These are phyloP conservation scores for Candida arabinofermentans DNA, from an alignment of 805 yeast genomes.

Conservation along the genomic window DNA sequence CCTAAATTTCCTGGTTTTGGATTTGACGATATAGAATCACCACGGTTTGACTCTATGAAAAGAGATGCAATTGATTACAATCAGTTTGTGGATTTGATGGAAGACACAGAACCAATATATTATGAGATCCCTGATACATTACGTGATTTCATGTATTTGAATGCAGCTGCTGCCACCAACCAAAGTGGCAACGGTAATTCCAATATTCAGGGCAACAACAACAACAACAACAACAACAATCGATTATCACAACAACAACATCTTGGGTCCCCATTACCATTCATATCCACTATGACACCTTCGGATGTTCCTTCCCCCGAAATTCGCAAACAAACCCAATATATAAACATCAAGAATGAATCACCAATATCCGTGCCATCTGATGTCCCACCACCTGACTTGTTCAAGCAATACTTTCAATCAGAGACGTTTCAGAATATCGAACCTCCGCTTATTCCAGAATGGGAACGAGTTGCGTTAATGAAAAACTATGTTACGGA, in stretches of 20 bases:
- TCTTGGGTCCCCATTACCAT: background rate
- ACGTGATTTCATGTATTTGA: conserved; percentile 39
- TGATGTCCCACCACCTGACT: conserved; percentile 8
- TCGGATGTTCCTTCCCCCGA: background rate
- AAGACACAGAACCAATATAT: conserved; percentile 6
- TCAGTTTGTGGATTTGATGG: conserved; percentile 8
- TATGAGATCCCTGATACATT: conserved; percentile 28
- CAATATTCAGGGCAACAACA: background rate
- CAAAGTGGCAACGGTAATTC: too few relatives aligned
- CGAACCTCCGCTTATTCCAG: conserved; percentile 7
- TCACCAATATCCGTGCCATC: conserved; percentile 7
- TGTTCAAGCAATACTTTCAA: conserved; percentile 7
- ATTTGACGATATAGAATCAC: conserved; percentile 3
- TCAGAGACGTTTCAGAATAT: conserved; percentile 7
- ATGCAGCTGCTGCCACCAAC: conserved; percentile 19
- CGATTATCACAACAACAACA: background rate
- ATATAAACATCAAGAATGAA: conserved; percentile 1
- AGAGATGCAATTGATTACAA: conserved; percentile 8
- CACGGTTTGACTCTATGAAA: conserved; percentile 3
- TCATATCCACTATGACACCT: background rate
- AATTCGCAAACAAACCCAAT: background rate
- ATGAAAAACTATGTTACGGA: conserved; percentile 17
- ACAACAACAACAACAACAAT: background rate
- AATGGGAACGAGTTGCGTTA: conserved; percentile 9
- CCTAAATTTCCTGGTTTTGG: background rate